phyloP scores from a whole-genome alignment of 805 yeast genomes.

The Yarrowia hollandica region DNA sequence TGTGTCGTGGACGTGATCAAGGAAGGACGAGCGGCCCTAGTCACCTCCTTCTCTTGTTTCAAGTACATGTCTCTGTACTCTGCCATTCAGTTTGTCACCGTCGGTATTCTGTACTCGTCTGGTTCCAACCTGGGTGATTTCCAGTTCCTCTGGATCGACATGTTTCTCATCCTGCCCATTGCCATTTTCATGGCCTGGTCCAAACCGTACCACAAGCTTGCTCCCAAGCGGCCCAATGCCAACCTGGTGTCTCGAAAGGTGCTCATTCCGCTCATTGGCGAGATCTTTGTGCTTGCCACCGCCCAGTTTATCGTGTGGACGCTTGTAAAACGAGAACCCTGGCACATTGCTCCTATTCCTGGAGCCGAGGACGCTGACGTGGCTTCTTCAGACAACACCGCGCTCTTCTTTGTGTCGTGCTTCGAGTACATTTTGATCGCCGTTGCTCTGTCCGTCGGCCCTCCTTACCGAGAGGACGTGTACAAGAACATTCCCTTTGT shows the following conservation, averaged over 20 bases:
- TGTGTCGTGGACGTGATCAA: slow-evolving; percentile 88
- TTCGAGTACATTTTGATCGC: slow-evolving; percentile 89
- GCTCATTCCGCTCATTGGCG: slow-evolving; percentile 76
- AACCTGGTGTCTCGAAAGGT: slow-evolving; percentile 88
- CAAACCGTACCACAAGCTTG: slow-evolving; percentile 61
- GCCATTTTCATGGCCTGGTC: slow-evolving; percentile 99
- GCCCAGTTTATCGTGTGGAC: slow-evolving; percentile 75
- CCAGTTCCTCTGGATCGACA: slow-evolving; percentile 91
- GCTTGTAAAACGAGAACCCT: slow-evolving; percentile 52
- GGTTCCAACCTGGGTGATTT: slow-evolving; percentile 96
- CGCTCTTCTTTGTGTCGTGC: slow-evolving; percentile 74
- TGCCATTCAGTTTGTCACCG: slow-evolving; percentile 91
- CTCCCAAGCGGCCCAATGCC: slow-evolving; percentile 84
- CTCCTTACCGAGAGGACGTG: slow-evolving; percentile 85
- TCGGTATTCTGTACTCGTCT: slow-evolving; percentile 76
- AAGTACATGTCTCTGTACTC: slow-evolving; percentile 97
- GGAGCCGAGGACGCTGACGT: slow-evolving; percentile 81
- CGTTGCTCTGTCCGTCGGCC: slow-evolving; percentile 81
- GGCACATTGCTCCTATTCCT: slow-evolving; percentile 81
- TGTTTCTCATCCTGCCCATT: slow-evolving; percentile 85
- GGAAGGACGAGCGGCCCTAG: slow-evolving; percentile 93
- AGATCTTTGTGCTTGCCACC: slow-evolving; percentile 59
- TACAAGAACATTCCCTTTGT: slow-evolving; percentile 67
- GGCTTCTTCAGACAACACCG: slow-evolving; percentile 85
- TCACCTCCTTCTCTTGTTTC: slow-evolving; percentile 94